Evolutionary conservation across 2,329 filamentous ascomycete genomes (phyloP).

Genomic region (Lasiodiplodia theobromae): DNA sequence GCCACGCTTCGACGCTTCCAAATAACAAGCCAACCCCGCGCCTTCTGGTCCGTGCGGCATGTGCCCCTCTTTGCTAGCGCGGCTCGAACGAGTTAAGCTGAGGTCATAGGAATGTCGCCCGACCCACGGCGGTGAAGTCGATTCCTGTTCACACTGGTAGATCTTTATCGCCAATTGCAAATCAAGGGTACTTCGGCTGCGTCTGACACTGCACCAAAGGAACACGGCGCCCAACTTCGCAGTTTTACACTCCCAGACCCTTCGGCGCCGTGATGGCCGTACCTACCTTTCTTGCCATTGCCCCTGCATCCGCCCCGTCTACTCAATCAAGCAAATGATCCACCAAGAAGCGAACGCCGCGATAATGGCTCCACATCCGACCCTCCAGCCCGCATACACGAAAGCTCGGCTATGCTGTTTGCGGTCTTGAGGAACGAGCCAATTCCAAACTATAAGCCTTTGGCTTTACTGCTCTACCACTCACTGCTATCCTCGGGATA

Average conservation of each 20-base stretch:
- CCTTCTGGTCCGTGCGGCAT: too few relatives aligned
- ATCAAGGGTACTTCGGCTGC: neutral
- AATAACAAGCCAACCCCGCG: neutral
- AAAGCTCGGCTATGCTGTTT: neutral
- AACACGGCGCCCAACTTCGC: neutral
- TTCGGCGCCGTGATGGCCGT: too few relatives aligned
- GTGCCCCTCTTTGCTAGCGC: too few relatives aligned
- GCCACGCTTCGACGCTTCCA: constrained; percentile 17
- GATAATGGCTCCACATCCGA: neutral
- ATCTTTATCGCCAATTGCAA: neutral
- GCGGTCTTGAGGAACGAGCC: too few relatives aligned
- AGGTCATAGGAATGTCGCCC: too few relatives aligned
- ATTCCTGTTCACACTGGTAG: neutral
- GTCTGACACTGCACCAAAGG: neutral
- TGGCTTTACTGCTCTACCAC: neutral
- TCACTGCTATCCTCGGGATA: neutral
- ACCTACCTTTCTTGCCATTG: neutral
- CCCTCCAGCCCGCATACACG: neutral
- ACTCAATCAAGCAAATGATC: neutral
- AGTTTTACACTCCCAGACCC: neutral
- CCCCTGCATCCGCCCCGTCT: neutral
- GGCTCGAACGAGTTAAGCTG: too few relatives aligned
- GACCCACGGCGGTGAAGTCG: neutral
- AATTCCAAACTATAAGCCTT: neutral
- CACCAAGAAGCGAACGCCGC: neutral